These are phyloP conservation scores for Claviceps digitariae DNA, from an alignment of 2,329 filamentous ascomycete species.

Conservation along the genomic window DNA sequence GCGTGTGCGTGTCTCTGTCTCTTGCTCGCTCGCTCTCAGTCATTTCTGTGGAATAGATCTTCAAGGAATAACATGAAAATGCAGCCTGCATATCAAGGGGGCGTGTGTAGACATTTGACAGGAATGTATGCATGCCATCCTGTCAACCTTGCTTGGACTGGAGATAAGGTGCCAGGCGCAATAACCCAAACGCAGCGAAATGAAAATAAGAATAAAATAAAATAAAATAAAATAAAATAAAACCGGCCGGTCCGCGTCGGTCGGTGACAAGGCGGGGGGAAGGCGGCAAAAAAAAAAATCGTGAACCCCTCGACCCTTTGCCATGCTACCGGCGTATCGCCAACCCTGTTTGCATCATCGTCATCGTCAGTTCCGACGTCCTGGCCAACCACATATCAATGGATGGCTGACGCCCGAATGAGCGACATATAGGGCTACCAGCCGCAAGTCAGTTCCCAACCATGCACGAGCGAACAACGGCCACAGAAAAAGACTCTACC, in stretches of 20 bases:
- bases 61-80: background rate
- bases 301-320: background rate
- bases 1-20: background rate
- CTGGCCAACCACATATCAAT: background rate
- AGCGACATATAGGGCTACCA: conserved; percentile 7
- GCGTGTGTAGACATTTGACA: background rate
- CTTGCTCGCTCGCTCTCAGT: background rate
- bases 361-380: conserved; percentile 2
- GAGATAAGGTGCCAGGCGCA: background rate
- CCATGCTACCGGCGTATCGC: background rate
- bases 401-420: conserved; percentile 2
- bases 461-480: conserved; percentile 3
- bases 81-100: background rate
- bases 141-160: background rate
- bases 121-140: background rate
- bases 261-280: background rate
- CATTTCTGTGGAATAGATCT: background rate
- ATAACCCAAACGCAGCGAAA: background rate
- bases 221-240: too few species aligned
- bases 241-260: background rate
- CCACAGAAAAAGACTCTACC: background rate
- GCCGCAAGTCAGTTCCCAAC: background rate
- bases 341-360: background rate
- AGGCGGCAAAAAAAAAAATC: background rate
- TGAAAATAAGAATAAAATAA: too few species aligned